These are phyloP conservation scores for Venturia carpophila DNA, from an alignment of 2,329 filamentous ascomycete genomes.

Conservation along the genomic window DNA sequence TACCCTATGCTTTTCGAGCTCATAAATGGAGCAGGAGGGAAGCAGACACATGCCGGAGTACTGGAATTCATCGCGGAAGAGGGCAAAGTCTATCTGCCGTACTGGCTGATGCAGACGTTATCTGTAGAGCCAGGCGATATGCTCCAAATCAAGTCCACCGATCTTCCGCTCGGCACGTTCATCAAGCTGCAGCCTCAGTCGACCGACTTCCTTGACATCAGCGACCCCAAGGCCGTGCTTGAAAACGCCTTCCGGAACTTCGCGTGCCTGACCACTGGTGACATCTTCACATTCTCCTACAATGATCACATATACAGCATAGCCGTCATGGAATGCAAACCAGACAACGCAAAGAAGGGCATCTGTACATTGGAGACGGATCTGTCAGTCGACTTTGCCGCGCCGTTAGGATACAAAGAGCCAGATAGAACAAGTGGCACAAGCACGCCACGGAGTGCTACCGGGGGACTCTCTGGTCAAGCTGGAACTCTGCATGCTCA, in stretches of 20 bases:
- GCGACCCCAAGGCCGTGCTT: constrained; percentile 91
- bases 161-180: constrained; percentile 78
- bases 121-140: constrained; percentile 86
- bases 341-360: constrained; percentile 71
- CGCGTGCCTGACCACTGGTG: constrained; percentile 83
- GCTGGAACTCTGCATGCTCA: constrained; percentile 74
- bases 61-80: constrained; percentile 97
- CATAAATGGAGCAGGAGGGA: constrained; percentile 73
- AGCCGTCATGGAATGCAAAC: constrained; percentile 88
- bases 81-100: constrained; percentile 89
- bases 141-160: constrained; percentile 89
- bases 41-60: constrained; percentile 86
- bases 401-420: constrained; percentile 90
- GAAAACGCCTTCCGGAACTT: constrained; percentile 97
- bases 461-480: constrained; percentile 53
- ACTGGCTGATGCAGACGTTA: constrained; percentile 96
- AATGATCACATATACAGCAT: constrained; percentile 93
- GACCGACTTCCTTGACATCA: constrained; percentile 89
- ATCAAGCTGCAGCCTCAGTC: constrained; percentile 97
- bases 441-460: constrained; percentile 67
- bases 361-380: constrained; percentile 95
- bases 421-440: constrained; percentile 73
- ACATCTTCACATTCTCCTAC: constrained; percentile 93
- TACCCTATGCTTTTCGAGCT: constrained; percentile 97
- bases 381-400: constrained; percentile 89